phyloP scores from a whole-genome alignment of 495 filamentous ascomycete genomes.

The Trichoderma virens region DNA sequence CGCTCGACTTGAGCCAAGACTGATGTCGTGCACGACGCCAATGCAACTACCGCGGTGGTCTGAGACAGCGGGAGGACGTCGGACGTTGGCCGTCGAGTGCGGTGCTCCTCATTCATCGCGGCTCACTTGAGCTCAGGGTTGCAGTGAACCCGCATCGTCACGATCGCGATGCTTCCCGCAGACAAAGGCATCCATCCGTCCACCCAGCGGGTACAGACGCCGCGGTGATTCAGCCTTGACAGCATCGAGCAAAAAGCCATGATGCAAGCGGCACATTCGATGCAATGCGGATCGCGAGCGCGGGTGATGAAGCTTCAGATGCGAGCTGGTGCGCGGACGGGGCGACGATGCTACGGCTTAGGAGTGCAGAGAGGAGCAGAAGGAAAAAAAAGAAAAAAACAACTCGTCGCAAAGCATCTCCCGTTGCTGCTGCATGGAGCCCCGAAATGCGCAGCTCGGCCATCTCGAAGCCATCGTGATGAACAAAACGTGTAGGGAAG shows the following conservation, averaged over 20 bases:
- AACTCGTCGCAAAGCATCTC: neutral
- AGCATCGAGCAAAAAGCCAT: neutral
- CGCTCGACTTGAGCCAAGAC: neutral
- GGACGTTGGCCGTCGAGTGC: neutral
- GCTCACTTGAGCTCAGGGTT: constrained; percentile 2
- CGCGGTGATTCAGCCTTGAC: neutral
- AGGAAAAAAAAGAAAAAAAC: neutral
- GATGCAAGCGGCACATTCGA: neutral
- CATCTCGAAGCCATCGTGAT: neutral
- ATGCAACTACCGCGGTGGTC: neutral
- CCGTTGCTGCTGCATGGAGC: neutral
- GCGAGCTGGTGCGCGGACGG: neutral
- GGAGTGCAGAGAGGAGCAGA: neutral
- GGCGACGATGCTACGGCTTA: neutral
- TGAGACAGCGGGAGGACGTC: neutral
- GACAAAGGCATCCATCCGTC: neutral
- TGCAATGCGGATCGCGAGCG: neutral
- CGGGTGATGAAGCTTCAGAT: neutral
- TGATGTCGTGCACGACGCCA: neutral
- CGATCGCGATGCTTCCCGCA: neutral
- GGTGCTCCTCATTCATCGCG: neutral
- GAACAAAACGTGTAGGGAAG: neutral
- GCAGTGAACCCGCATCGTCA: neutral
- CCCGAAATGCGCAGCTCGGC: neutral
- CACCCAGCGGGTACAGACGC: neutral